phyloP scores from a whole-genome alignment of 148 eudicot species.

The Camellia granthamiana region DNA sequence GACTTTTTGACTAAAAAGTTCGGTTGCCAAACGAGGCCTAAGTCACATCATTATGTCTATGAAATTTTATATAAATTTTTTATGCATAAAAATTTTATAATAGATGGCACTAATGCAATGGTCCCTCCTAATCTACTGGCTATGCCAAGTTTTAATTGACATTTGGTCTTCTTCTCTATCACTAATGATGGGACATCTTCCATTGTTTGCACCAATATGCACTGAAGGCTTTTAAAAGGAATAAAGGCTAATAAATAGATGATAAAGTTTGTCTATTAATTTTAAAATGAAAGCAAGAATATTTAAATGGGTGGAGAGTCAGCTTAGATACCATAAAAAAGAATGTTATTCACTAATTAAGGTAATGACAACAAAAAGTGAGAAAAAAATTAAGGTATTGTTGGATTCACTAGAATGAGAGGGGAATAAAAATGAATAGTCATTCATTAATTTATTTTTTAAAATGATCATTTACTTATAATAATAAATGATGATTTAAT shows the following conservation, averaged over 20 bases:
- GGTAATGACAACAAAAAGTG: not conserved
- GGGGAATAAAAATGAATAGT: not conserved
- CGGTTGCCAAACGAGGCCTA: too few species aligned
- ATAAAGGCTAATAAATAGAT: not conserved
- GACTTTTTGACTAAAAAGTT: too few species aligned
- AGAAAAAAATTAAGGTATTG: not conserved
- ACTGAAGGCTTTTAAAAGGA: too few species aligned
- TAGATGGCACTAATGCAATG: too few species aligned
- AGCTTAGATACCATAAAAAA: not conserved
- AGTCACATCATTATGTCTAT: too few species aligned
- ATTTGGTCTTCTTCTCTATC: too few species aligned
- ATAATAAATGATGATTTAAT: not conserved
- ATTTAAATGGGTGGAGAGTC: not conserved
- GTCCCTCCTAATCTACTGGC: too few species aligned
- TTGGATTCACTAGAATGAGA: not conserved
- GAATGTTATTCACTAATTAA: not conserved
- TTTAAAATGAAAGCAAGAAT: not conserved
- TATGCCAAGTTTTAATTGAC: too few species aligned
- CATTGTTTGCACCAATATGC: too few species aligned
- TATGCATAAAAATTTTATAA: too few species aligned
- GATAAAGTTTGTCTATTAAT: not conserved
- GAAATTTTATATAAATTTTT: too few species aligned
- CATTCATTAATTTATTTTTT: not conserved
- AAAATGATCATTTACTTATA: not conserved
- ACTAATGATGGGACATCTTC: too few species aligned